Percentiles rank a stretch among this genome's conserved stretches.
Evolutionary conservation across 1,284 basidiomycete genomes (phyloP).

Genomic region (Marasmius oreades): DNA sequence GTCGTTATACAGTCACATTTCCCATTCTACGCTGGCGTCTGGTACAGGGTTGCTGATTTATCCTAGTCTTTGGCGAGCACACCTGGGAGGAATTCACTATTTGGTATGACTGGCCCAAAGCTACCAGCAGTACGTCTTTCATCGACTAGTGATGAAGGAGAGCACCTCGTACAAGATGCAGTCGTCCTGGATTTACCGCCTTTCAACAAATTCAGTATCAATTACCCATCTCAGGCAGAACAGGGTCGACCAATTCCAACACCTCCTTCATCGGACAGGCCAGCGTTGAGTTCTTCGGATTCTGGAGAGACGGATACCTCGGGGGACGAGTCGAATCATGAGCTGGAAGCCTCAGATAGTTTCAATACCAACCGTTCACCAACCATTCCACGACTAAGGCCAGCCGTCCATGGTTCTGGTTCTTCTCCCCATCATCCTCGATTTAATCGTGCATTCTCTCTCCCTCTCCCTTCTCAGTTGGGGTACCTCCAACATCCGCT

Average conservation of each 20-base stretch:
- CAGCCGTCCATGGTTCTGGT: background rate
- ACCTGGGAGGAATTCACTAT: background rate
- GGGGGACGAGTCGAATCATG: conserved; percentile 10
- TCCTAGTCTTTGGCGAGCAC: background rate
- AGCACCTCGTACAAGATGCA: conserved; percentile 11
- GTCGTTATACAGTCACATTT: conserved; percentile 1
- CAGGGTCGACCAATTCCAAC: conserved; percentile 6
- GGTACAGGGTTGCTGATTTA: background rate
- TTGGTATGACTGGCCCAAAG: background rate
- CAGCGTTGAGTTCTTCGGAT: conserved; percentile 12
- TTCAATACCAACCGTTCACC: conserved; percentile 13
- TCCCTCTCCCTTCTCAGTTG: conserved; percentile 69
- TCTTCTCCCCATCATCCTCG: conserved; percentile 37
- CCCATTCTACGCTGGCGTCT: conserved; percentile 1
- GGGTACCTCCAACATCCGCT: conserved; percentile 64
- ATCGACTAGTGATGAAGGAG: background rate
- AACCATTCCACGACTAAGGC: conserved; percentile 8
- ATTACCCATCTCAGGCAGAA: conserved; percentile 8
- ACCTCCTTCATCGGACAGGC: conserved; percentile 10
- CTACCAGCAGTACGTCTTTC: background rate
- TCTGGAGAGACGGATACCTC: conserved; percentile 20
- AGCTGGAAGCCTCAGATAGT: conserved; percentile 7
- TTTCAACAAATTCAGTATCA: conserved; percentile 12
- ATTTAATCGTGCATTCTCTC: conserved; percentile 67
- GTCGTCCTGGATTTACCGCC: conserved; percentile 10